Evolutionary conservation across 148 eudicot genomes (phyloP), one percentile per base, ranked within the genome.

Genomic region (Mesembryanthemum crystallinum): DNA sequence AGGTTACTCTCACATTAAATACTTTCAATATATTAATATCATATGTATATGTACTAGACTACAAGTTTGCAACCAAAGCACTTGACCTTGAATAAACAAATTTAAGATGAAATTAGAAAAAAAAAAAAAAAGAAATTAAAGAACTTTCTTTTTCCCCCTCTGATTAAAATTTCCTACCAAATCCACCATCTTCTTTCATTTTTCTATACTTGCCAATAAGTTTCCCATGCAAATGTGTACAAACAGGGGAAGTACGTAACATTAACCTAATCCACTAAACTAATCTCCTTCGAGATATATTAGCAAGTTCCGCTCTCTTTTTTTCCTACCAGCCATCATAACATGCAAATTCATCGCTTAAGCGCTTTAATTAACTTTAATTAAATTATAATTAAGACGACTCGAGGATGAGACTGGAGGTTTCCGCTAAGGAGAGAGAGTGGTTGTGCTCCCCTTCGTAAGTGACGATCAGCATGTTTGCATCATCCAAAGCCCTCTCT

Each of bases 391-490:
- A 70, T 74, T 78, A 90, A 64, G 92, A 89, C 3, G 96, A 91
- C 81, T 91, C 91, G 67, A 91, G 81, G 69, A 91, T 89, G 47
- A 89, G 89, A 64, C 75, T 85, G 17, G 76, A 63, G 52, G 87
- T 73, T 73, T 86, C 83, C 20, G 74, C 80, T 7, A 78, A 54
- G 14, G 91, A 80, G 57, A 83, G 81, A n/a, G 76, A 24, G 20
- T 89, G 93, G 35, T 67, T 67, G 75, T 89, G 93, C 47, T 87
- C 90, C 12, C 87, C 89, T 75, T 86, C 89, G 76, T 89, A 89
- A 0, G 90, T 89, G 11, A 89, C 84, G 2, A 89, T 76, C 51
- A 89, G 78, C 86, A 87, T 87, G 63, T 66, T 64, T 45, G 89
- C 78, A 79, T 89, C 90, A 55, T 84, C 88, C 18, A 51, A 30